Percentiles rank a stretch among this genome's conserved stretches.
phyloP scores from a whole-genome alignment of 768 basidiomycete genomes.

The Clathrus columnatus region DNA sequence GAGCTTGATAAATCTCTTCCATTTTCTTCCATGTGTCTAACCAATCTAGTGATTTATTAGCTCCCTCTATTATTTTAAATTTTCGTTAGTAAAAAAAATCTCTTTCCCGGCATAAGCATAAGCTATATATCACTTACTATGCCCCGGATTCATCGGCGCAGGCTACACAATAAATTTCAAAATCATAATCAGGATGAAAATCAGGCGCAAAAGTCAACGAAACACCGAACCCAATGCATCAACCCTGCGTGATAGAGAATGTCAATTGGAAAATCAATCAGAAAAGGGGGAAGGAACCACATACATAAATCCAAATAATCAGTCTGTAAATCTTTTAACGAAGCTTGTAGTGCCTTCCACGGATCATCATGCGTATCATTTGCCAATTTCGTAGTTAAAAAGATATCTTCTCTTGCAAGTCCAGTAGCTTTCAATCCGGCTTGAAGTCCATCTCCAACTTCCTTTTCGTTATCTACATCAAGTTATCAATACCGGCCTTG shows the following conservation, averaged over 20 bases:
- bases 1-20: constrained; percentile 55
- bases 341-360: constrained; percentile 51
- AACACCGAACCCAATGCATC: constrained; percentile 66
- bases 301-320: constrained; percentile 65
- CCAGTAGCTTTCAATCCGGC: constrained; percentile 69
- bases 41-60: constrained; percentile 61
- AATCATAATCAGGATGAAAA: neutral
- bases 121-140: neutral
- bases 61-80: constrained; percentile 50
- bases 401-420: constrained; percentile 69
- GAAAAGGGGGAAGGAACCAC: constrained; percentile 22
- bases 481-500: constrained; percentile 11
- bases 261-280: constrained; percentile 1
- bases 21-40: constrained; percentile 78
- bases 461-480: constrained; percentile 52
- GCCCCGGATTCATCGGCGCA: neutral
- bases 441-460: constrained; percentile 45
- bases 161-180: neutral
- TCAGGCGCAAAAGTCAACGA: constrained; percentile 11
- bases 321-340: constrained; percentile 59
- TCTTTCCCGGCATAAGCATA: no score
- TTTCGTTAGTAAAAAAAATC: no score
- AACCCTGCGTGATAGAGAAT: constrained; percentile 36
- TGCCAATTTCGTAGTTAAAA: constrained; percentile 68
- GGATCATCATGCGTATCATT: constrained; percentile 53